Conservation (phyloP, 2,329 filamentous ascomycete species). For the Cordyceps fumosorosea region DNA sequence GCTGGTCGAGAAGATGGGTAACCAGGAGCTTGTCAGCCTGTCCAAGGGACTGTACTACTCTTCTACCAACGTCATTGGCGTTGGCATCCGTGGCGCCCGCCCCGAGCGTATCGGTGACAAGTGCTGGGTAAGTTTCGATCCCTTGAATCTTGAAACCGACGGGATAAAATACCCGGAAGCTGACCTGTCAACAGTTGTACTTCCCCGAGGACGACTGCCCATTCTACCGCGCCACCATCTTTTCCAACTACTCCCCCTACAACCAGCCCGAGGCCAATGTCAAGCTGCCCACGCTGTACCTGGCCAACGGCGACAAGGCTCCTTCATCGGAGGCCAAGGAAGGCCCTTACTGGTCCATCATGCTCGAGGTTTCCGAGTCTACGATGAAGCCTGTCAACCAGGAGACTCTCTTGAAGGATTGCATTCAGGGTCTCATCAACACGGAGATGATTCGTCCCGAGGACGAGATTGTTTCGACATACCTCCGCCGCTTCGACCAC, state of each 20-base stretch:
- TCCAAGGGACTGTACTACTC: conserved; percentile 95
- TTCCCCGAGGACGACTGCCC: conserved; percentile 98
- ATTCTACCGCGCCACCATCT: conserved; percentile 99
- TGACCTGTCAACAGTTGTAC: conserved; percentile 59
- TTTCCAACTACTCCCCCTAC: conserved; percentile 99
- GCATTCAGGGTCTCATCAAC: conserved; percentile 94
- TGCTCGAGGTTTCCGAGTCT: conserved; percentile 97
- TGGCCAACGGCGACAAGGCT: conserved; percentile 80
- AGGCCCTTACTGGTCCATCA: conserved; percentile 99
- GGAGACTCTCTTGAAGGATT: conserved; percentile 78
- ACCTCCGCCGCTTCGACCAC: conserved; percentile 96
- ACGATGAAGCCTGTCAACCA: conserved; percentile 89
- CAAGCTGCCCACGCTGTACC: conserved; percentile 80
- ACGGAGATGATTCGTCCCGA: conserved; percentile 88
- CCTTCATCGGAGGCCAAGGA: conserved; percentile 65
- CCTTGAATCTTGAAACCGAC: background rate
- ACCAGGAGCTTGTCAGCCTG: conserved; percentile 73
- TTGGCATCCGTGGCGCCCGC: conserved; percentile 84
- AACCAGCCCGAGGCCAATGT: conserved; percentile 82
- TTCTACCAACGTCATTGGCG: conserved; percentile 92
- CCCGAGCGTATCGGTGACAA: conserved; percentile 98
- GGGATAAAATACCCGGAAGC: conserved; percentile 19
- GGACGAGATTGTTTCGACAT: conserved; percentile 96
- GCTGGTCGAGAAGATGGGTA: conserved; percentile 79
- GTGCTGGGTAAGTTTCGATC: conserved; percentile 68